A percentile compares a stretch with the other conserved stretches of the same genome.
Conservation (phyloP, 371 early-diverging fungal genomes). For the Sporodiniella umbellata region DNA sequence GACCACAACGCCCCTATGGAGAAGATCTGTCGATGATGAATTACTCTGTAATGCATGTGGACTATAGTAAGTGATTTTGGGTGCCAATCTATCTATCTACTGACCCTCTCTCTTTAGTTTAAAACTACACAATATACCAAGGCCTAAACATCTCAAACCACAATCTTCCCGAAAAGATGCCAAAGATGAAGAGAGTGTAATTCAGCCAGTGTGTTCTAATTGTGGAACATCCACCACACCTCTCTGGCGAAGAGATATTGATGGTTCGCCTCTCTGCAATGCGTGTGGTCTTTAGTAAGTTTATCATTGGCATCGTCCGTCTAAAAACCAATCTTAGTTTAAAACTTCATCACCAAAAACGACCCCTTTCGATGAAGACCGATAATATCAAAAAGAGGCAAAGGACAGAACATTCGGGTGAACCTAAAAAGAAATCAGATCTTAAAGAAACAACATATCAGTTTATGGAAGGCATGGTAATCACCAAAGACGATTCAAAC, state of each 20-base stretch:
- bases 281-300: constrained; percentile 92
- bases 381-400: constrained; percentile 80
- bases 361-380: constrained; percentile 74
- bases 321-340: constrained; percentile 30
- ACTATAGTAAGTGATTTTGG: constrained; percentile 61
- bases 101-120: constrained; percentile 10
- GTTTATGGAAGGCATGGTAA: not conserved
- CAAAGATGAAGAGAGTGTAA: constrained; percentile 21
- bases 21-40: constrained; percentile 79
- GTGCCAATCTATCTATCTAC: not conserved
- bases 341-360: constrained; percentile 80
- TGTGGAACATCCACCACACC: constrained; percentile 89
- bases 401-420: constrained; percentile 46
- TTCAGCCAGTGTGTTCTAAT: constrained; percentile 72
- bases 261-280: constrained; percentile 84
- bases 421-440: not conserved
- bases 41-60: constrained; percentile 95
- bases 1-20: constrained; percentile 93
- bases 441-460: not conserved
- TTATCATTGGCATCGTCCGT: too few relatives aligned
- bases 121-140: constrained; percentile 74
- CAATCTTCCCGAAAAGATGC: constrained; percentile 22
- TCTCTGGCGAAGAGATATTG: constrained; percentile 88
- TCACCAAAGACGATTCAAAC: not conserved
- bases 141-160: constrained; percentile 48